Evolutionary conservation across 2,329 filamentous ascomycete species (phyloP).

Genomic region (Aspergillus sp.): DNA sequence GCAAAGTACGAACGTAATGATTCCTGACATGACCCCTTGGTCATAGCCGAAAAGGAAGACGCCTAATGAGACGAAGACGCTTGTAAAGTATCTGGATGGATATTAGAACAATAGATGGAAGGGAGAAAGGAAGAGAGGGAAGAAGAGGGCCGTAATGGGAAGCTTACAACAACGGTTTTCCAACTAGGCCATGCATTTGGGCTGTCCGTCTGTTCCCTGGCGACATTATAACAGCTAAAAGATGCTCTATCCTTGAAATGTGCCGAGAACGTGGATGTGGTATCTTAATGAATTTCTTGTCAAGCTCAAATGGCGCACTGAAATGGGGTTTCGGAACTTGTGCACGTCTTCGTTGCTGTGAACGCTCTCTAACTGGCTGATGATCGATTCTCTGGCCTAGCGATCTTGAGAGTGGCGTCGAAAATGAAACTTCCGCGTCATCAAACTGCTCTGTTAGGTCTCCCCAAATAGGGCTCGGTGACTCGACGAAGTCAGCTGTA

Average conservation of each 20-base stretch:
- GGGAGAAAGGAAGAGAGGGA: background rate
- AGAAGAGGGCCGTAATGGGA: slow-evolving; percentile 3
- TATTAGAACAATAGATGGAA: slow-evolving; percentile 14
- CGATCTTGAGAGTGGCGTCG: slow-evolving; percentile 60
- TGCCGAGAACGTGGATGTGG: slow-evolving; percentile 59
- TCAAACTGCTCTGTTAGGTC: slow-evolving; percentile 88
- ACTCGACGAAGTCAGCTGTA: slow-evolving; percentile 47
- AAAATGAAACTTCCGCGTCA: slow-evolving; percentile 74
- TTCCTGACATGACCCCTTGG: slow-evolving; percentile 60
- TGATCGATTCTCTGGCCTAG: slow-evolving; percentile 48
- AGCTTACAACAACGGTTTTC: slow-evolving; percentile 82
- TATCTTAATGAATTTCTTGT: slow-evolving; percentile 58
- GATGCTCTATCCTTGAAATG: slow-evolving; percentile 60
- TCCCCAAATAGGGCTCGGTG: slow-evolving; percentile 77
- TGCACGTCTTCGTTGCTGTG: slow-evolving; percentile 55
- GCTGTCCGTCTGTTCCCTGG: slow-evolving; percentile 59
- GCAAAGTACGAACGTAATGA: slow-evolving; percentile 57
- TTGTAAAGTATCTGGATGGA: slow-evolving; percentile 74
- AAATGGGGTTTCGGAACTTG: slow-evolving; percentile 55
- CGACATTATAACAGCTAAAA: slow-evolving; percentile 80
- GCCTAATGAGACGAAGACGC: slow-evolving; percentile 62
- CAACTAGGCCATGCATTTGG: slow-evolving; percentile 84
- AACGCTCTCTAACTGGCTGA: slow-evolving; percentile 21
- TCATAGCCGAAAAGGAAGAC: slow-evolving; percentile 62
- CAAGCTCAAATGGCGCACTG: slow-evolving; percentile 32